Percentiles rank a stretch among this genome's conserved stretches.
Evolutionary conservation across 305 asterid genomes (phyloP).

Genomic region (Fraxinus nigra): DNA sequence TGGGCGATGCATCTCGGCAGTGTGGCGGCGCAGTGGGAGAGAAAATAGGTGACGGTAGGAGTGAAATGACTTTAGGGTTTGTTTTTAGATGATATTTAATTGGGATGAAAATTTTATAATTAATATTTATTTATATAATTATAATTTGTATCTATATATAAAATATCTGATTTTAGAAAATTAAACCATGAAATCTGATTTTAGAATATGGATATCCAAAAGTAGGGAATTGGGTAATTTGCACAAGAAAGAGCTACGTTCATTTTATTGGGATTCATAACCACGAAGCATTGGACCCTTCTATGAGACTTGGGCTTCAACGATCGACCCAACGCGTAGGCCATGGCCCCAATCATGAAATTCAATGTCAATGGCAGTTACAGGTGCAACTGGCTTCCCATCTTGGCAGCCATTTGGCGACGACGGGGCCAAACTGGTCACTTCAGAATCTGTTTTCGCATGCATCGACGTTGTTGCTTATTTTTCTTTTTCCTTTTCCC

Average conservation of each 20-base stretch:
- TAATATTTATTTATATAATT: too few species aligned
- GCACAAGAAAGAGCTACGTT: slow-evolving; percentile 33
- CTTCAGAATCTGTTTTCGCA: slow-evolving; percentile 78
- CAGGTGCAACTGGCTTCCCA: slow-evolving; percentile 57
- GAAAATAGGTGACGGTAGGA: too few species aligned
- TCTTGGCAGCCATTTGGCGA: slow-evolving; percentile 62
- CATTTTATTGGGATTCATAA: slow-evolving; percentile 50
- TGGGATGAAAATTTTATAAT: too few species aligned
- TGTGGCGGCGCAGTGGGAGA: too few species aligned
- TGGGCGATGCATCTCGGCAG: too few species aligned
- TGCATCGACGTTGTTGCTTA: slow-evolving; percentile 47
- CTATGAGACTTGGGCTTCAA: slow-evolving; percentile 76
- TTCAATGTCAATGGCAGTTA: slow-evolving; percentile 43
- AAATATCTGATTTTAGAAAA: too few species aligned
- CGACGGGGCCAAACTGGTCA: slow-evolving; percentile 72
- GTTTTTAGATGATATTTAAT: too few species aligned
- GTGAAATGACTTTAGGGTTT: too few species aligned
- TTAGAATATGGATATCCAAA: too few species aligned
- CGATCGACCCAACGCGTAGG: slow-evolving; percentile 73
- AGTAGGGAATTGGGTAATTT: too few species aligned
- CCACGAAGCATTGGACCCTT: slow-evolving; percentile 49
- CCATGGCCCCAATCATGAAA: slow-evolving; percentile 67
- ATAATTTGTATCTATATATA: too few species aligned
- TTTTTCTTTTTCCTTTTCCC: background rate
- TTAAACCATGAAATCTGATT: too few species aligned